Conservation (phyloP, 2,329 filamentous ascomycete species). For the Neurospora sp. region DNA sequence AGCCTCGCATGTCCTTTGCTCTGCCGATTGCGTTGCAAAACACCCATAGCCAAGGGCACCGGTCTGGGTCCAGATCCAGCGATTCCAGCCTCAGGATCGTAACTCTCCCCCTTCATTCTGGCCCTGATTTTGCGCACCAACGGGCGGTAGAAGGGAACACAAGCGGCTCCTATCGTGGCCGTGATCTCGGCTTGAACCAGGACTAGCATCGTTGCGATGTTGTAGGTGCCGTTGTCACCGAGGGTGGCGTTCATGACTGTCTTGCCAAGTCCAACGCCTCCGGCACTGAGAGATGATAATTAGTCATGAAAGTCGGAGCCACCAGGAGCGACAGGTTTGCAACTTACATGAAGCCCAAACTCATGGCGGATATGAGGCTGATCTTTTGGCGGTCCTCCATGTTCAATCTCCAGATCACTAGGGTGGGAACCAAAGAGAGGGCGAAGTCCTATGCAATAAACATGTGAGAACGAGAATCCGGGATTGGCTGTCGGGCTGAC, state of each 20-base stretch:
- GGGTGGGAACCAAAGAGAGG: conserved; percentile 39
- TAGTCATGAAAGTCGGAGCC: background rate
- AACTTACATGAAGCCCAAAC: conserved; percentile 35
- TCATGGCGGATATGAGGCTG: conserved; percentile 39
- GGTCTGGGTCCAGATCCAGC: background rate
- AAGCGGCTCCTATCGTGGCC: conserved; percentile 45
- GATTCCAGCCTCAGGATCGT: background rate
- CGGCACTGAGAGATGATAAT: background rate
- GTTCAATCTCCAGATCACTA: conserved; percentile 36
- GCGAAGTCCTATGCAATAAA: conserved; percentile 33
- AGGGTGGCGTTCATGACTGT: conserved; percentile 2
- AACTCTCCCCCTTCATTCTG: background rate
- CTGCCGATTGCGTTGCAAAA: background rate
- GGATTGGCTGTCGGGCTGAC: conserved; percentile 39
- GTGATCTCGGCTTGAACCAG: conserved; percentile 32
- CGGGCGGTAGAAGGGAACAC: conserved; percentile 41
- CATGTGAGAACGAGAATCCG: background rate
- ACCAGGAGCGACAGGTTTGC: background rate
- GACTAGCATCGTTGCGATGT: background rate
- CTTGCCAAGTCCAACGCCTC: conserved; percentile 7
- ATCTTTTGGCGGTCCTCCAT: conserved; percentile 39
- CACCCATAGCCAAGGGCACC: background rate
- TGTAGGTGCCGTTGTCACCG: conserved; percentile 1
- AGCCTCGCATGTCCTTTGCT: background rate
- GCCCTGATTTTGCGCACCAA: conserved; percentile 29